Percentiles rank a stretch among this genome's conserved stretches.
Conservation (phyloP, 2,329 filamentous ascomycete genomes). For the Chrysoporthe puriensis region DNA sequence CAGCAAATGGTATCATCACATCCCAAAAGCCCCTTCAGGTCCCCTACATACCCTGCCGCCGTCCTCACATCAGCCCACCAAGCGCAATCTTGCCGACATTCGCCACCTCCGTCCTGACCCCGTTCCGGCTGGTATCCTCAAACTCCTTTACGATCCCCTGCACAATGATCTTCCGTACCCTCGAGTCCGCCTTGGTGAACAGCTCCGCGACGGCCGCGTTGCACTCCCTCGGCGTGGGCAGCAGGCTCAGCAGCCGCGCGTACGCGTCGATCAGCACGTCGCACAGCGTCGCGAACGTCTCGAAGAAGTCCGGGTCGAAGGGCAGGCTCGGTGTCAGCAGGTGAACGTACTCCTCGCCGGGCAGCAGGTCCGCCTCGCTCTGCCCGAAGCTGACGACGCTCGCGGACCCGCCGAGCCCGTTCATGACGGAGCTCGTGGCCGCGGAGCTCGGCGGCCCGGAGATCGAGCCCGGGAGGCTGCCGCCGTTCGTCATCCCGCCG, state of each 20-base stretch:
- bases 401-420: slow-evolving; percentile 40
- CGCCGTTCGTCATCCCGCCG: slow-evolving; percentile 24
- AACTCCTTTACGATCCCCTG: slow-evolving; percentile 89
- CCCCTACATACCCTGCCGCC: background rate
- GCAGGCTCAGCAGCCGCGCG: slow-evolving; percentile 72
- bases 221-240: slow-evolving; percentile 76
- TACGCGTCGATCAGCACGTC: slow-evolving; percentile 96
- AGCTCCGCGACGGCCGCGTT: slow-evolving; percentile 74
- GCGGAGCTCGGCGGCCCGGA: slow-evolving; percentile 6
- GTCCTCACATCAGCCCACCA: slow-evolving; percentile 73
- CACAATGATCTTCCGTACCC: slow-evolving; percentile 85
- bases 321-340: slow-evolving; percentile 89
- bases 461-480: slow-evolving; percentile 35
- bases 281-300: slow-evolving; percentile 93
- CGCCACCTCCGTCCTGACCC: slow-evolving; percentile 79
- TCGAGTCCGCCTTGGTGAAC: slow-evolving; percentile 87
- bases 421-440: slow-evolving; percentile 31
- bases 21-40: background rate
- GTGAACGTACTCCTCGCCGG: slow-evolving; percentile 85
- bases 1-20: slow-evolving; percentile 27
- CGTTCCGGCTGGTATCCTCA: slow-evolving; percentile 79
- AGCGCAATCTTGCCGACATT: slow-evolving; percentile 88
- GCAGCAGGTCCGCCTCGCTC: slow-evolving; percentile 68
- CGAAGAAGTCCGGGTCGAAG: slow-evolving; percentile 96
- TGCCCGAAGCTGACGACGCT: slow-evolving; percentile 61